phyloP scores from a whole-genome alignment of 306 rosid genomes.

The Hylodesmum podocarpum region DNA sequence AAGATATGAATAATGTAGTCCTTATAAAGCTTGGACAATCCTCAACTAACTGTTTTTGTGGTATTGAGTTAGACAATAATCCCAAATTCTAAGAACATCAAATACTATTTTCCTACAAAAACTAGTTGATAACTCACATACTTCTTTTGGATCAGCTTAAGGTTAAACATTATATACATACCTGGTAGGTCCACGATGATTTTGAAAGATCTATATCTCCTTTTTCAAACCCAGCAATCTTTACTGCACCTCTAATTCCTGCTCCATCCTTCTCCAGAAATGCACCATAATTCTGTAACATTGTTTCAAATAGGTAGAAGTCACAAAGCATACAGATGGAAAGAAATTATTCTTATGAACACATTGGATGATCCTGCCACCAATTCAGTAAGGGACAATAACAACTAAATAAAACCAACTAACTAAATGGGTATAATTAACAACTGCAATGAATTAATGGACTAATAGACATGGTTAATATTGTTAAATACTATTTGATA shows the following conservation, averaged over 20 bases:
- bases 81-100: too few species aligned
- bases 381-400: neutral
- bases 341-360: neutral
- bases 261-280: slow-evolving; percentile 93
- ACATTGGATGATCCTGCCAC: slow-evolving; percentile 2
- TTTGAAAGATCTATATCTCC: slow-evolving; percentile 78
- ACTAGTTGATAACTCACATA: neutral
- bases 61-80: too few species aligned
- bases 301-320: slow-evolving; percentile 27
- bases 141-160: neutral
- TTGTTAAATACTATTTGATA: neutral
- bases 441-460: neutral
- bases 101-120: slow-evolving; percentile 12
- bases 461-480: neutral
- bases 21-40: too few species aligned
- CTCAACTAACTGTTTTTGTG: too few species aligned
- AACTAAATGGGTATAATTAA: neutral
- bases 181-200: slow-evolving; percentile 92
- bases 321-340: neutral
- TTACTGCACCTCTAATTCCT: slow-evolving; percentile 72
- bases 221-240: slow-evolving; percentile 71
- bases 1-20: too few species aligned
- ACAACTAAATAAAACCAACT: neutral
- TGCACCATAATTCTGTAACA: slow-evolving; percentile 84
- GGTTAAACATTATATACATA: slow-evolving; percentile 32